Base-by-base conservation (phyloP, 768 basidiomycete genomes). In the Suillus ampliporus region DNA sequence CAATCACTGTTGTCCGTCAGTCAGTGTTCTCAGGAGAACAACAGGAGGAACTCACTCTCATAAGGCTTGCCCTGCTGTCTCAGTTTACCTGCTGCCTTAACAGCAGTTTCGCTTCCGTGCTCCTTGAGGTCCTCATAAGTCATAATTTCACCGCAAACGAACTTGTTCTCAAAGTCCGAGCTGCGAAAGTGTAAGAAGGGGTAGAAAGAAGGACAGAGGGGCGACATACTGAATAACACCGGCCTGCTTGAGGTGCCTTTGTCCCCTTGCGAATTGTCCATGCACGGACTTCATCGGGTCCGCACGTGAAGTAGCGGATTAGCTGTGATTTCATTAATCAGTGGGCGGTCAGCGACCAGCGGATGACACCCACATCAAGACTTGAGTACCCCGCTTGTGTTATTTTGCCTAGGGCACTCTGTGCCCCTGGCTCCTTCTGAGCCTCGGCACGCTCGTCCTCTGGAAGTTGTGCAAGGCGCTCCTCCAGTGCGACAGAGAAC, bases 131-230 rank as follows among this genome's bases (percentile, higher is more conserved):
- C 97, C 0, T 89, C 87, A 70, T 89, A 97, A 1, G 87, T 72
- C 95, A 98, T 97, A 74, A 99, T 97, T 78, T 98, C 97, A 76
- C 95, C 95, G 66, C 95, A 97, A 26, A 98, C 91, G 69, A 97
- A 97, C 79, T 97, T 96, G 78, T 97, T 93, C 81, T 98, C 95
- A 73, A 99, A 98, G 78, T 98, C 96, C 57, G 94, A 90, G 83
- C 92, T 94, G 64, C 3, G 19, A 41, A 43, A 19, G 58, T 40
- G 57, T 44, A 21, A 9, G 46, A 23, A 21, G 46, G 44, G 44
- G 60, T 21, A 65, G 62, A 14, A 26, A 48, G 21, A 37, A 53
- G 41, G 11, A 17, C 28, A 43, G 15, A 6, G 28, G 13, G n/a
- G 6, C 28, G 9, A 82, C 91, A 57, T 72, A 94, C 91, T 99